Base-by-base conservation (phyloP, 2,329 filamentous ascomycete species). In the Colletotrichum tofieldiae region DNA sequence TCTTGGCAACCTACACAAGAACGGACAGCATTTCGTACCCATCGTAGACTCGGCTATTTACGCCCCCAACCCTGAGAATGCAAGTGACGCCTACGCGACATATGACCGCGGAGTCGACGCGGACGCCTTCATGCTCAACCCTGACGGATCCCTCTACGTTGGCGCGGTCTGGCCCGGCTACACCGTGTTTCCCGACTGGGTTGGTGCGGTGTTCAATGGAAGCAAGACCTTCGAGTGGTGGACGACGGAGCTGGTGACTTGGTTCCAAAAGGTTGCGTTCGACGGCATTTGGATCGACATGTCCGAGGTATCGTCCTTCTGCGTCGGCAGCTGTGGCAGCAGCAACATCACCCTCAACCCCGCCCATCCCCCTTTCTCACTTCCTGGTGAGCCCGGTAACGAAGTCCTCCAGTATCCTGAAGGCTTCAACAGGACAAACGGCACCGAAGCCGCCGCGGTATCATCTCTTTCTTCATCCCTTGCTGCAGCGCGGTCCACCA, bases 11-110 rank as follows among this genome's bases (percentile, higher is more conserved):
- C 85, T 95, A 2, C 93, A 94, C 77, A 81, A 83, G 11, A 89
- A 90, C 65, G 83, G 90, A 5, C 91, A 93, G 77, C 89, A 92
- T n/a, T 92, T 93, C 67, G 86, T 93, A 1, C 86, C 94, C 23
- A 95, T 95, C 81, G 90, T 95, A 16, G 93, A 96, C 77, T 89
- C 91, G 2, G 90, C 90, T 16, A 84, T 89, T 60, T 95, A 95
- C 78, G 88, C 90, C 35, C 93, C 93, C 0, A 92, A 94, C 75
- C 91, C 92, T 0, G 83, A 89, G n/a, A 93, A 94, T 77, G 84
- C 85, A 1, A 89, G 68, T 23, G 71, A 73, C 41, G 86, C 85
- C 55, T 93, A 91, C 78, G 83, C 84, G 1, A 83, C 89, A 0
- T 95, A 90, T 79, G 84, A 91, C 63, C 86, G 89, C 20, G 93